phyloP scores from a whole-genome alignment of 768 basidiomycete species.

The Ramaria sp. region DNA sequence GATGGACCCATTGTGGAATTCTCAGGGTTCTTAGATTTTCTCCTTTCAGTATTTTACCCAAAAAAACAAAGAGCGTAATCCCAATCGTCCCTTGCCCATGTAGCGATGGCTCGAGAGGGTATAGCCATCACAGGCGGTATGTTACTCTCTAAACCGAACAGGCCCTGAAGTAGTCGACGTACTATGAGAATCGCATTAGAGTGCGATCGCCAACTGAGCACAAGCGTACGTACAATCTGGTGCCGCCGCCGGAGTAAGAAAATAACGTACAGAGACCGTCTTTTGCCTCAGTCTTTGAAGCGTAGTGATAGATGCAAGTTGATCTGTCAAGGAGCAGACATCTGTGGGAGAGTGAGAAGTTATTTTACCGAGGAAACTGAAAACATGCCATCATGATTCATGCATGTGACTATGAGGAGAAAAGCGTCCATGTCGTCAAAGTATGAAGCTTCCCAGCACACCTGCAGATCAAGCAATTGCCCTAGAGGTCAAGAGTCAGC shows the following conservation, averaged over 20 bases:
- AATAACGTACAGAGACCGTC: conserved; percentile 36
- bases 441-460: conserved; percentile 41
- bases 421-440: conserved; percentile 29
- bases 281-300: conserved; percentile 13
- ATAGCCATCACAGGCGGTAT: conserved; percentile 34
- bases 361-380: conserved; percentile 34
- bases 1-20: conserved; percentile 46
- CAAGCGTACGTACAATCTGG: conserved; percentile 20
- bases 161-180: conserved; percentile 13
- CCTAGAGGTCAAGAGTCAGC: conserved; percentile 1
- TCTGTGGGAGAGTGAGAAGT: conserved; percentile 12
- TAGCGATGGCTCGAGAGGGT: conserved; percentile 43
- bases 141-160: conserved; percentile 18
- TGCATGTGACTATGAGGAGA: neutral
- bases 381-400: neutral
- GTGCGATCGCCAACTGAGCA: neutral
- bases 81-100: conserved; percentile 34
- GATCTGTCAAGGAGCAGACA: neutral
- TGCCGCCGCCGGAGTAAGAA: conserved; percentile 26
- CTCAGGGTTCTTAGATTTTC: neutral
- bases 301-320: conserved; percentile 10
- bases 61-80: conserved; percentile 45
- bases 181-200: conserved; percentile 11
- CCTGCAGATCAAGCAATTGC: conserved; percentile 11
- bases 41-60: neutral